These are phyloP conservation scores for Boletellus ananiceps DNA, from an alignment of 768 basidiomycete genomes.

Conservation along the genomic window DNA sequence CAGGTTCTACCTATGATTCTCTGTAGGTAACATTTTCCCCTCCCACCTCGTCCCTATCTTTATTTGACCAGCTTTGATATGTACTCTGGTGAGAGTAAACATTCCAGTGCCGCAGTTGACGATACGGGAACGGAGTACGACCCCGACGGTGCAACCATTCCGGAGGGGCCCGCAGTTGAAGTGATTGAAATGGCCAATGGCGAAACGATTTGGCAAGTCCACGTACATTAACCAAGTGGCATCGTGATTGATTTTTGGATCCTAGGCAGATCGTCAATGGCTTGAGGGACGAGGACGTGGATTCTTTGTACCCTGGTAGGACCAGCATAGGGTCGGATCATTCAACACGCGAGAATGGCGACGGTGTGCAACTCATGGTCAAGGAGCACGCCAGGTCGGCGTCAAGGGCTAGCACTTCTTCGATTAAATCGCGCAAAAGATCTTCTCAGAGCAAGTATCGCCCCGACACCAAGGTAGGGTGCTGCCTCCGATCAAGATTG, in stretches of 20 bases:
- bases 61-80: conserved; percentile 63
- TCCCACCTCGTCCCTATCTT: conserved; percentile 14
- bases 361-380: conserved; percentile 64
- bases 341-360: conserved; percentile 44
- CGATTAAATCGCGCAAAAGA: conserved; percentile 61
- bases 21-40: conserved; percentile 48
- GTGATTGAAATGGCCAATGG: conserved; percentile 84
- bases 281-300: conserved; percentile 70
- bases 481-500: conserved; percentile 7
- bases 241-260: neutral
- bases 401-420: conserved; percentile 60
- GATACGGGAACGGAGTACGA: conserved; percentile 29
- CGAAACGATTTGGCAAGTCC: conserved; percentile 74
- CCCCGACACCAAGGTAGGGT: conserved; percentile 79
- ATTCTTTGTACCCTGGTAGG: conserved; percentile 62
- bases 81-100: conserved; percentile 60
- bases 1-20: conserved; percentile 71
- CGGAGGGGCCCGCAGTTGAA: conserved; percentile 63
- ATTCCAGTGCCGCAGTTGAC: conserved; percentile 32
- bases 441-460: conserved; percentile 48
- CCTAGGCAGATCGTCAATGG: conserved; percentile 76
- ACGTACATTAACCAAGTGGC: neutral
- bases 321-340: conserved; percentile 74
- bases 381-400: conserved; percentile 67
- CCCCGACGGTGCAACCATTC: conserved; percentile 25